Conservation (phyloP, 2,329 filamentous ascomycete species). For the Chaetomium sp. region DNA sequence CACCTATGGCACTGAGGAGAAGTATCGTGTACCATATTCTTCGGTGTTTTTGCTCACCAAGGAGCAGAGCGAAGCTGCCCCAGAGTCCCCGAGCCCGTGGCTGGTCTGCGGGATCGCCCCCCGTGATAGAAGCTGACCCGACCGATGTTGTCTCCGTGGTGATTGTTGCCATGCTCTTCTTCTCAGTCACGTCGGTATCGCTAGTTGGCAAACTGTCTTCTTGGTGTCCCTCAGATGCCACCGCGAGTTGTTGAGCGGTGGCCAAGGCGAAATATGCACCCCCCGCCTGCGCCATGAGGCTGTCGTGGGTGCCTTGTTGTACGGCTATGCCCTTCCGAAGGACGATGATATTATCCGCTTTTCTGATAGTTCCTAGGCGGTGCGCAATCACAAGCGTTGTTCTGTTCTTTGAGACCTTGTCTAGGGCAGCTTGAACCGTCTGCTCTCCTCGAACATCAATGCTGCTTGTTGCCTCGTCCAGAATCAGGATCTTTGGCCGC, state of each 20-base stretch:
- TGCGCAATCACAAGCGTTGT: conserved; percentile 63
- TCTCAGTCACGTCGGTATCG: conserved; percentile 38
- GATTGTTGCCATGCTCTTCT: conserved; percentile 43
- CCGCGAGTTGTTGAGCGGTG: conserved; percentile 58
- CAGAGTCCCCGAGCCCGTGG: conserved; percentile 44
- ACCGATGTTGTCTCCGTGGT: conserved; percentile 47
- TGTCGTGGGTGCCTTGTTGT: conserved; percentile 74
- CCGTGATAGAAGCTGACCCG: conserved; percentile 18
- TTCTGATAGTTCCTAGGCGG: conserved; percentile 70
- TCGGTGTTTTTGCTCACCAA: conserved; percentile 55
- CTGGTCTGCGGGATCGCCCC: conserved; percentile 32
- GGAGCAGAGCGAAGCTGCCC: conserved; percentile 55
- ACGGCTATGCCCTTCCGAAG: conserved; percentile 68
- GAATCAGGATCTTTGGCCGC: conserved; percentile 37
- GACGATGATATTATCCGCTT: conserved; percentile 78
- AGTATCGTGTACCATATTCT: conserved; percentile 54
- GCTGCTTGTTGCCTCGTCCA: conserved; percentile 40
- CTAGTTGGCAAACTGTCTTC: conserved; percentile 33
- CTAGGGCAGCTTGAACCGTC: conserved; percentile 38
- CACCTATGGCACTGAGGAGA: conserved; percentile 46
- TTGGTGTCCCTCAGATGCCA: conserved; percentile 43
- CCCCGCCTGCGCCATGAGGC: conserved; percentile 59
- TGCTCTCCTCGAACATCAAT: conserved; percentile 55
- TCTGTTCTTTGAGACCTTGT: conserved; percentile 36
- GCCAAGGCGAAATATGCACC: conserved; percentile 70